Conservation (phyloP, 495 filamentous ascomycete genomes). For the Pyrenula aspistea region DNA sequence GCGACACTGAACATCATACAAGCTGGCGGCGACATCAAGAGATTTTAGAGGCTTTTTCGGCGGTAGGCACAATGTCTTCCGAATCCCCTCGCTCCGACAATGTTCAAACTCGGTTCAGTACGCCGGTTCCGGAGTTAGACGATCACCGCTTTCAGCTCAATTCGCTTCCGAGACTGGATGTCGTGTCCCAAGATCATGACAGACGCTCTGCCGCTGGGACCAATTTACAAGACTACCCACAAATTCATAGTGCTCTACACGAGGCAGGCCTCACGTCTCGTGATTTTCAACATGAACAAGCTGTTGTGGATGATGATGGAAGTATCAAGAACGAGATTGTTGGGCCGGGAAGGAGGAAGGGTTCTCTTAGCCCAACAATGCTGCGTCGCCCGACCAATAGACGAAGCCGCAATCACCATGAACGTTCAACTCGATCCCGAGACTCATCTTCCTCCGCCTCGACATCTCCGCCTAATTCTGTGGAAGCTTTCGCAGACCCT, state of each 20-base stretch:
- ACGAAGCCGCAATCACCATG: conserved; percentile 29
- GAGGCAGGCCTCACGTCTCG: conserved; percentile 40
- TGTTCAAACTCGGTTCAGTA: conserved; percentile 51
- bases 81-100: conserved; percentile 51
- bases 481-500: conserved; percentile 86
- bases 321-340: conserved; percentile 20
- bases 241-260: conserved; percentile 33
- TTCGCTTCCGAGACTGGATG: conserved; percentile 51
- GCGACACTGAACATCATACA: background rate
- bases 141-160: conserved; percentile 78
- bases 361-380: conserved; percentile 7
- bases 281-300: conserved; percentile 59
- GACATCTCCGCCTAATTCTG: conserved; percentile 85
- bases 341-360: background rate
- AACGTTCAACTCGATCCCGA: conserved; percentile 29
- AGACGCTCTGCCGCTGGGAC: conserved; percentile 13
- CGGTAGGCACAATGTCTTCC: conserved; percentile 5
- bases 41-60: conserved; percentile 4
- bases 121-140: conserved; percentile 79
- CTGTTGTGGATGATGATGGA: conserved; percentile 68
- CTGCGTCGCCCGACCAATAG: conserved; percentile 23
- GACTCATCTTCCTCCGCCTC: conserved; percentile 53
- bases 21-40: conserved; percentile 32
- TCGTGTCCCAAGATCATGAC: conserved; percentile 21
- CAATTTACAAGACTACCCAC: conserved; percentile 22